These are phyloP conservation scores for Phellinidium pouzarii DNA, from an alignment of 1,284 basidiomycete species.

Conservation along the genomic window DNA sequence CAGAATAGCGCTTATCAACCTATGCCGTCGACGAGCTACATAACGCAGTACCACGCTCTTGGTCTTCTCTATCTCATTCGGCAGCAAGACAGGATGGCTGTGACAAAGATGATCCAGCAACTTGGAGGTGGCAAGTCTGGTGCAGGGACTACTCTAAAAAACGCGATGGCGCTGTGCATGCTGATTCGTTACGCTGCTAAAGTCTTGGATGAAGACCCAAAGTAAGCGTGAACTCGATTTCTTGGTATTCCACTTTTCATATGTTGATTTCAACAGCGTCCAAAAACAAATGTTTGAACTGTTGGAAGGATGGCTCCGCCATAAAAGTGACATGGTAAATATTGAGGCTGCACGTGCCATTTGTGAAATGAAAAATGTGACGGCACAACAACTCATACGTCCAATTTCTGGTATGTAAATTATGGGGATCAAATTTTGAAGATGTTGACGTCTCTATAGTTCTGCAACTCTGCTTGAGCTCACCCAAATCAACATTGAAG, in stretches of 20 bases:
- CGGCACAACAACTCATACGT: constrained; percentile 72
- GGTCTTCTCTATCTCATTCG: constrained; percentile 93
- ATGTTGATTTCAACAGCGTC: constrained; percentile 42
- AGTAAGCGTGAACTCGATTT: constrained; percentile 49
- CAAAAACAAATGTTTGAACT: constrained; percentile 92
- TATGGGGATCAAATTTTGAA: not conserved
- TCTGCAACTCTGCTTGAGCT: constrained; percentile 88
- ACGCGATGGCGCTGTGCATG: constrained; percentile 99
- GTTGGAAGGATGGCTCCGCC: constrained; percentile 91
- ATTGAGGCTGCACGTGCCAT: constrained; percentile 97
- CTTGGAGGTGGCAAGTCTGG: constrained; percentile 85
- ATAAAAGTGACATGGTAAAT: constrained; percentile 99
- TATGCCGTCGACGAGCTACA: constrained; percentile 82
- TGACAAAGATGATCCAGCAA: constrained; percentile 99
- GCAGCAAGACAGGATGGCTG: constrained; percentile 97
- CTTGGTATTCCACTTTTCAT: constrained; percentile 9
- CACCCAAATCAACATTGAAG: constrained; percentile 90
- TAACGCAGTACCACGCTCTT: constrained; percentile 96
- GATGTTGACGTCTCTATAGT: constrained; percentile 40
- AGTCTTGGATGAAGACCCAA: constrained; percentile 97
- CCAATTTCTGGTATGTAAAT: constrained; percentile 77
- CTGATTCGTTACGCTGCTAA: constrained; percentile 96
- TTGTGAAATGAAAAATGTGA: constrained; percentile 89
- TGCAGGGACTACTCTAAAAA: constrained; percentile 79
- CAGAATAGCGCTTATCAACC: constrained; percentile 62